phyloP scores from a whole-genome alignment of 2,329 filamentous ascomycete genomes.

The Trichoderma sp. region DNA sequence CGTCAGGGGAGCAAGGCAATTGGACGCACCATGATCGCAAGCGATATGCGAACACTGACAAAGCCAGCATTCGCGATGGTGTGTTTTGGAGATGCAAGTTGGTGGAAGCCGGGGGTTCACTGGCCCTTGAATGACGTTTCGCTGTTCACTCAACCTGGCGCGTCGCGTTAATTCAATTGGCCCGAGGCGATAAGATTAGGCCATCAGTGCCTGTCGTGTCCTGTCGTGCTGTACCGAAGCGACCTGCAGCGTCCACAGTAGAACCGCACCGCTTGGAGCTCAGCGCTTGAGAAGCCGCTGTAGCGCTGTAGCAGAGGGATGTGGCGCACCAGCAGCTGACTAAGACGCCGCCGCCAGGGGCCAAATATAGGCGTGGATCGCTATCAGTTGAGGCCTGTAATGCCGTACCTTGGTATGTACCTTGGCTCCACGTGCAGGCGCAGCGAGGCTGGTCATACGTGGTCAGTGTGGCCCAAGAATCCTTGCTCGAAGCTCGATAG shows the following conservation, averaged over 20 bases:
- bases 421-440: slow-evolving; percentile 15
- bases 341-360: neutral
- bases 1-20: neutral
- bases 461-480: slow-evolving; percentile 15
- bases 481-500: slow-evolving; percentile 17
- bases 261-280: neutral
- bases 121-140: slow-evolving; percentile 1
- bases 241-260: neutral
- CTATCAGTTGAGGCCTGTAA: neutral
- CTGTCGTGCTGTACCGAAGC: neutral
- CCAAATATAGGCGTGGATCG: neutral
- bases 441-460: slow-evolving; percentile 15
- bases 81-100: neutral
- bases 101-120: neutral
- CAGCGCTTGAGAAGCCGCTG: neutral
- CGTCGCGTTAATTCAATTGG: slow-evolving; percentile 15
- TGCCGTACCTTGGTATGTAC: neutral
- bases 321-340: neutral
- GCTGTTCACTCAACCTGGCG: neutral
- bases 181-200: slow-evolving; percentile 13
- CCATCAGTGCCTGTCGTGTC: neutral
- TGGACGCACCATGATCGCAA: slow-evolving; percentile 22
- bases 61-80: slow-evolving; percentile 17
- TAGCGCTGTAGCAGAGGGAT: neutral
- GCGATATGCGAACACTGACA: slow-evolving; percentile 12